Evolutionary conservation across 2,329 filamentous ascomycete species (phyloP), one percentile per base, ranked within the genome.

Genomic region (Fusarium beomiforme): DNA sequence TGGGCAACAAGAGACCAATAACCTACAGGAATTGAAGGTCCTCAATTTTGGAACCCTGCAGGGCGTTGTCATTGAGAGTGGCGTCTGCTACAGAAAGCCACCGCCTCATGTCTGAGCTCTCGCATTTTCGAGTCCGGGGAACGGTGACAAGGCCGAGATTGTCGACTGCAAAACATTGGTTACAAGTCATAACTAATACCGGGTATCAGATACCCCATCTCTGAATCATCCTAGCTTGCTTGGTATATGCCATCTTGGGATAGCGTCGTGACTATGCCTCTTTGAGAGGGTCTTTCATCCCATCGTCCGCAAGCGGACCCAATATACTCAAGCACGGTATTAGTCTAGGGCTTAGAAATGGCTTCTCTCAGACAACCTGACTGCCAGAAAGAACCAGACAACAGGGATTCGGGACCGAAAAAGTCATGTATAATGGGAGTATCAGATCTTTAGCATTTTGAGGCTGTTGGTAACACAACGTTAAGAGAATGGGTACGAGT

Each of bases 241-340:
- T 46, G 46, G 51, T 44, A 42, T 39, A 37, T 37, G 33, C 13
- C 37, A 55, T 36, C 19, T 56, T 9, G 14, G 21, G 26, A 34
- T 55, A 55, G 53, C 53, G 23, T 29, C 23, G 26, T 46, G 29
- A 9, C 33, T 46, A 39, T 34, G 16, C 46, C 56, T 54, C 23
- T 54, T 53, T 44, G 26, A 59, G 56, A 36, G 24, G 31, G 42
- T 36, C 36, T 11, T 62, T 51, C 54, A 49, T 69, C 66, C 47
- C 36, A 41, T 59, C 23, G 37, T 53, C 64, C 47, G 51, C 21
- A 55, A 50, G 34, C 47, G 59, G 58, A 68, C 53, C 34, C 16
- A 31, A 37, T 12, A 36, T 36, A 41, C 14, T 23, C 36, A 42
- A 50, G 29, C 59, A 21, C 12, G 21, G 13, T 29, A 16, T 17